Conservation (phyloP, 2,329 filamentous ascomycete genomes). For the Podosphaera fusca region DNA sequence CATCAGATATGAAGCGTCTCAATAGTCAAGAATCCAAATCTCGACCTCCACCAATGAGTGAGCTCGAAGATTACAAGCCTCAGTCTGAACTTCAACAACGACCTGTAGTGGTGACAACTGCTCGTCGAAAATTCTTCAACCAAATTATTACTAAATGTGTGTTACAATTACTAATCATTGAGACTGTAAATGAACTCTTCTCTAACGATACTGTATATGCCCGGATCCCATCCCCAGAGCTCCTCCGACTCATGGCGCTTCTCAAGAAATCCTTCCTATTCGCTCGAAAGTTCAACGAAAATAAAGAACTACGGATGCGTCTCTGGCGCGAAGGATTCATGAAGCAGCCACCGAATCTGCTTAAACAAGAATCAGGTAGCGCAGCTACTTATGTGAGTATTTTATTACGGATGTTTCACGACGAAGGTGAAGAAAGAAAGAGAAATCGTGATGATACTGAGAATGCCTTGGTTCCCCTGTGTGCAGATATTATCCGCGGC, state of each 20-base stretch:
- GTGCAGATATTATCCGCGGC: slow-evolving; percentile 73
- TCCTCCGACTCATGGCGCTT: slow-evolving; percentile 77
- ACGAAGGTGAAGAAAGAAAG: slow-evolving; percentile 61
- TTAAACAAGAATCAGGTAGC: slow-evolving; percentile 88
- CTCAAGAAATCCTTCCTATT: slow-evolving; percentile 95
- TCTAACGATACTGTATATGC: slow-evolving; percentile 89
- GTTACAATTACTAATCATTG: slow-evolving; percentile 93
- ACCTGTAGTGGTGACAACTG: slow-evolving; percentile 76
- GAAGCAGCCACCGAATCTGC: slow-evolving; percentile 91
- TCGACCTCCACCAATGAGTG: slow-evolving; percentile 9
- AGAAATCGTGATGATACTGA: slow-evolving; percentile 67
- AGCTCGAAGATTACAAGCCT: slow-evolving; percentile 63
- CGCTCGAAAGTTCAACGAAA: slow-evolving; percentile 89
- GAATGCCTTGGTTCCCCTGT: slow-evolving; percentile 76
- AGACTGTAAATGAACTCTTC: slow-evolving; percentile 96
- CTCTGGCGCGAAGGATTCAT: slow-evolving; percentile 98
- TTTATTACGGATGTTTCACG: slow-evolving; percentile 89
- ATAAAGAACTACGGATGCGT: slow-evolving; percentile 83
- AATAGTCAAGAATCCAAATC: slow-evolving; percentile 14
- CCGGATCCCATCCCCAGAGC: slow-evolving; percentile 72
- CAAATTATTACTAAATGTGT: slow-evolving; percentile 98
- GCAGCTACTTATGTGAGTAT: slow-evolving; percentile 92
- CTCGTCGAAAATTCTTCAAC: slow-evolving; percentile 89
- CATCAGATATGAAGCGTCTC: slow-evolving; percentile 13
- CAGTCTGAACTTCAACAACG: slow-evolving; percentile 58